phyloP scores from a whole-genome alignment of 2,329 filamentous ascomycete species.

The Neonectria sp. region DNA sequence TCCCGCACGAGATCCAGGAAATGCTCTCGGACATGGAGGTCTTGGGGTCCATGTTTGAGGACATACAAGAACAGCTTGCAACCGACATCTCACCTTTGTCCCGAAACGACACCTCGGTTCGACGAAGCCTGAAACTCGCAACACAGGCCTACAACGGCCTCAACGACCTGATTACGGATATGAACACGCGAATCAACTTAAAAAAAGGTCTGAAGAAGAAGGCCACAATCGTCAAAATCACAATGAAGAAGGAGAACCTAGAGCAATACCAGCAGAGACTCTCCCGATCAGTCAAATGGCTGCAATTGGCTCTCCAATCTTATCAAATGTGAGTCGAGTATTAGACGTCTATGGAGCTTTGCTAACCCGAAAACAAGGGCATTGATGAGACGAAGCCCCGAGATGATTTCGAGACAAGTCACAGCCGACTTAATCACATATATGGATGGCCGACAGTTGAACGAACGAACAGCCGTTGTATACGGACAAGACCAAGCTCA shows the following conservation, averaged over 20 bases:
- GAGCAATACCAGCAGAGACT: slow-evolving; percentile 37
- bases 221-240: slow-evolving; percentile 36
- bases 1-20: slow-evolving; percentile 39
- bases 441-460: neutral
- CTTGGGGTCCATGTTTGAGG: slow-evolving; percentile 32
- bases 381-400: slow-evolving; percentile 34
- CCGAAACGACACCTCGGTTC: slow-evolving; percentile 18
- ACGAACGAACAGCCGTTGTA: fast-evolving
- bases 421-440: slow-evolving; percentile 24
- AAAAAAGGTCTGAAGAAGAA: slow-evolving; percentile 36
- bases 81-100: slow-evolving; percentile 12
- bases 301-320: slow-evolving; percentile 34
- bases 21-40: slow-evolving; percentile 40
- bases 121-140: slow-evolving; percentile 24
- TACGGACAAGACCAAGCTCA: neutral
- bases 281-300: slow-evolving; percentile 27
- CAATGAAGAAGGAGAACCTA: slow-evolving; percentile 38
- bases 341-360: too few relatives aligned
- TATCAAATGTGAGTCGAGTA: slow-evolving; percentile 40
- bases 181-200: slow-evolving; percentile 29
- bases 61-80: slow-evolving; percentile 35
- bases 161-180: slow-evolving; percentile 31
- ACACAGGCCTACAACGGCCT: slow-evolving; percentile 34
- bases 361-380: slow-evolving; percentile 30
- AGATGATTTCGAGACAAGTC: slow-evolving; percentile 29